Evolutionary conservation across 73 alveolate genomes (phyloP).

Genomic region (Paramecium sexaurelia): DNA sequence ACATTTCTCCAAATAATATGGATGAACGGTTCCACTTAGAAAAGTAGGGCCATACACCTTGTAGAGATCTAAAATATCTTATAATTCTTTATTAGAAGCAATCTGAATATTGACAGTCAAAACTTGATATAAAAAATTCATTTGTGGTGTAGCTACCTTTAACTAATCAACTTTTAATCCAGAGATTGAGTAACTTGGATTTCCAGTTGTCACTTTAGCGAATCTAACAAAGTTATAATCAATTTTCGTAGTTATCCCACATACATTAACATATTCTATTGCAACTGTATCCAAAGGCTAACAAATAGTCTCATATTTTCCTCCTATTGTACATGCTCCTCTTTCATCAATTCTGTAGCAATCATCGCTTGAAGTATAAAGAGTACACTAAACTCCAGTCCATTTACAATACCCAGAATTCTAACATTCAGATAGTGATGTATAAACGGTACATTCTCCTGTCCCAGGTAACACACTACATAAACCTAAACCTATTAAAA

Average conservation of each 20-base stretch:
- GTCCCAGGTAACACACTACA: neutral
- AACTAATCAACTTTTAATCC: neutral
- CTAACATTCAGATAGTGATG: neutral
- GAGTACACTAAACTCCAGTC: neutral
- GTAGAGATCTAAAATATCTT: neutral
- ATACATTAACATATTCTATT: neutral
- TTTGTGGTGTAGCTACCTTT: neutral
- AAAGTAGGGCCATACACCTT: neutral
- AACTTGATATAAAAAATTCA: neutral
- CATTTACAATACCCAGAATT: slow-evolving; percentile 6
- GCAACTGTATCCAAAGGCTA: neutral
- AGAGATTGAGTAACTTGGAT: neutral
- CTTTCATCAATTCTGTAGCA: slow-evolving; percentile 21
- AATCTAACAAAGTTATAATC: slow-evolving; percentile 2
- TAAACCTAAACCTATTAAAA: neutral
- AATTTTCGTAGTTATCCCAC: neutral
- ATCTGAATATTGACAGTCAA: neutral
- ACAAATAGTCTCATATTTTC: neutral
- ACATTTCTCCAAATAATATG: slow-evolving; percentile 25
- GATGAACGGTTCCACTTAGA: neutral
- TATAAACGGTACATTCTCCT: neutral
- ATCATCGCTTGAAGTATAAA: neutral
- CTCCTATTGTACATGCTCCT: neutral
- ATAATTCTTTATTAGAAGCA: neutral
- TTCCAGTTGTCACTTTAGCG: neutral